Conservation (phyloP, 129 eudicot genomes). For the Kitagawia praeruptora region DNA sequence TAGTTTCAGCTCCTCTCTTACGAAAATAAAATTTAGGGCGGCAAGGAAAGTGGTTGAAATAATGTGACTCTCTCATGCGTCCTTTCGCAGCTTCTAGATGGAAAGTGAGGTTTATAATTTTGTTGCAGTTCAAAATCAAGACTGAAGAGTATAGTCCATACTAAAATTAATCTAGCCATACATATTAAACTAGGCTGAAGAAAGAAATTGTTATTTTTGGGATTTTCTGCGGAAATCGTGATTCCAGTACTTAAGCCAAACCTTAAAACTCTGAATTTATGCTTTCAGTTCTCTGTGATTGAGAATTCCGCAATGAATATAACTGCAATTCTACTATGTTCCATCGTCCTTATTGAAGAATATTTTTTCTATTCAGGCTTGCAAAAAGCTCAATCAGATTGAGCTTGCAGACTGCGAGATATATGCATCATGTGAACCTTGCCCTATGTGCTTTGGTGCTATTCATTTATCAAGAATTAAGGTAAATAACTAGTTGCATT, state of each 20-base stretch:
- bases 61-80: neutral
- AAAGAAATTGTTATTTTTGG: neutral
- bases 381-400: slow-evolving; percentile 64
- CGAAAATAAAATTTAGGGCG: no score
- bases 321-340: neutral
- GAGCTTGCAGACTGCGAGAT: slow-evolving; percentile 83
- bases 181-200: no score
- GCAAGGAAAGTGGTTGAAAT: no score
- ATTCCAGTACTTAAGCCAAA: neutral
- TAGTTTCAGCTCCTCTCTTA: neutral
- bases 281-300: neutral
- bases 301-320: neutral
- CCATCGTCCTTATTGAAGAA: slow-evolving; percentile 1
- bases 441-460: slow-evolving; percentile 95
- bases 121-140: no score
- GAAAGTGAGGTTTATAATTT: no score
- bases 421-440: slow-evolving; percentile 85
- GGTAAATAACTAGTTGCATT: slow-evolving; percentile 26
- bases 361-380: slow-evolving; percentile 33
- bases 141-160: no score
- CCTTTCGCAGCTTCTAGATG: no score
- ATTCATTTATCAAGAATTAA: slow-evolving; percentile 79
- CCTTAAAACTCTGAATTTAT: neutral
- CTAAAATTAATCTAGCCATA: no score
- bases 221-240: neutral